Conservation (phyloP, 2,329 filamentous ascomycete genomes). For the Tolypocladium ovalisporum region DNA sequence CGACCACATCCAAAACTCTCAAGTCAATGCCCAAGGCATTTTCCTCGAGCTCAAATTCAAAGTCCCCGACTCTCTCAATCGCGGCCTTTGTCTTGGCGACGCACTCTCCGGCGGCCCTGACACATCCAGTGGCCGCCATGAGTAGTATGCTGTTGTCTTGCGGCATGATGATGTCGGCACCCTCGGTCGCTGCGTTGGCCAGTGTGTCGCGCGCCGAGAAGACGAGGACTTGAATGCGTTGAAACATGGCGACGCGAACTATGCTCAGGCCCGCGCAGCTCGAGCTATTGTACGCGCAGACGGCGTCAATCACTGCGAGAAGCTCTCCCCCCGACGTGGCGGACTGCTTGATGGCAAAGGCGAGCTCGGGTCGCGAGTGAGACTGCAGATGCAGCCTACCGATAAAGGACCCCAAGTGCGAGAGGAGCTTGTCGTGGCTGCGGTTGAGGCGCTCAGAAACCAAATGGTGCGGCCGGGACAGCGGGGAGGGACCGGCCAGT, state of each 20-base stretch:
- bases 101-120: constrained; percentile 84
- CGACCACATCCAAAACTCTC: constrained; percentile 33
- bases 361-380: constrained; percentile 76
- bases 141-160: constrained; percentile 68
- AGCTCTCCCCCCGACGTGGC: constrained; percentile 72
- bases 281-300: constrained; percentile 66
- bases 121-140: constrained; percentile 72
- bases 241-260: constrained; percentile 66
- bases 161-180: constrained; percentile 70
- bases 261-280: constrained; percentile 55
- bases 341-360: constrained; percentile 72
- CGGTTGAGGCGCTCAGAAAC: constrained; percentile 73
- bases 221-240: constrained; percentile 69
- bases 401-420: constrained; percentile 86
- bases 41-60: constrained; percentile 68
- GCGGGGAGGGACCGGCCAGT: constrained; percentile 55
- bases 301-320: constrained; percentile 67
- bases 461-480: constrained; percentile 56
- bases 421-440: constrained; percentile 80
- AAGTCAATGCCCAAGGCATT: constrained; percentile 45
- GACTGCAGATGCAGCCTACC: constrained; percentile 82
- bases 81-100: constrained; percentile 76
- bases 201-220: constrained; percentile 73
- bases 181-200: constrained; percentile 52
- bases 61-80: constrained; percentile 82